These are phyloP conservation scores for Gastrodia elata DNA, from an alignment of 106 monocot species.

Conservation along the genomic window DNA sequence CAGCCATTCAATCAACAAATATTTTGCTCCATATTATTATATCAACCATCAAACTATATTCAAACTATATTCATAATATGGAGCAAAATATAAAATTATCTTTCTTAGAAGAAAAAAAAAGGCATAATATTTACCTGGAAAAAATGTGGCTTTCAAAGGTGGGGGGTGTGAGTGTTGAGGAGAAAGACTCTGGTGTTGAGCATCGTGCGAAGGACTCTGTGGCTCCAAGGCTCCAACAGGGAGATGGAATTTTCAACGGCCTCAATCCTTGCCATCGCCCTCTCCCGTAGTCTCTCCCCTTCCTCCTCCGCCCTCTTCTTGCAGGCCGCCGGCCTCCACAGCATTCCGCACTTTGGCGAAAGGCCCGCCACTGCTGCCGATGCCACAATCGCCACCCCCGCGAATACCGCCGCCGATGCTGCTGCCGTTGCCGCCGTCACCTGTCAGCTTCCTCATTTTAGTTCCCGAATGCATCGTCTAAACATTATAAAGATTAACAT, in stretches of 20 bases:
- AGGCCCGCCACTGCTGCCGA: conserved; percentile 6
- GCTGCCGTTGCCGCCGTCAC: conserved; percentile 12
- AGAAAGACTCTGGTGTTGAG: conserved; percentile 52
- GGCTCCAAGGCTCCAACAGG: conserved; percentile 32
- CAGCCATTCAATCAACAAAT: no score
- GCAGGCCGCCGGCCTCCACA: conserved; percentile 15
- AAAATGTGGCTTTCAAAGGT: no score
- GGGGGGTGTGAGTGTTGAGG: conserved; percentile 44
- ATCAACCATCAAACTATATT: no score
- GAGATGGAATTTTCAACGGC: conserved; percentile 33
- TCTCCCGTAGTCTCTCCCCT: conserved; percentile 5
- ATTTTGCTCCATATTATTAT: no score
- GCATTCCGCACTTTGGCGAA: conserved; percentile 10
- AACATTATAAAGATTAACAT: no score
- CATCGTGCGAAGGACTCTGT: conserved; percentile 38
- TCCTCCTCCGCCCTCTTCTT: conserved; percentile 6
- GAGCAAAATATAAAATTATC: no score
- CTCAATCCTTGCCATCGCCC: conserved; percentile 25
- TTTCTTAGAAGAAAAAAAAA: no score
- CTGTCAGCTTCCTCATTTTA: no score
- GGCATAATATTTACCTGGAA: no score
- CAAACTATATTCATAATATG: no score
- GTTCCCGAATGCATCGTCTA: no score
- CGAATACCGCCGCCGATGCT: conserved; percentile 22
- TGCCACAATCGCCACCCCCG: conserved; percentile 14